These are phyloP conservation scores for Cryptosporidium sp. DNA, from an alignment of 169 alveolate genomes.

Conservation along the genomic window DNA sequence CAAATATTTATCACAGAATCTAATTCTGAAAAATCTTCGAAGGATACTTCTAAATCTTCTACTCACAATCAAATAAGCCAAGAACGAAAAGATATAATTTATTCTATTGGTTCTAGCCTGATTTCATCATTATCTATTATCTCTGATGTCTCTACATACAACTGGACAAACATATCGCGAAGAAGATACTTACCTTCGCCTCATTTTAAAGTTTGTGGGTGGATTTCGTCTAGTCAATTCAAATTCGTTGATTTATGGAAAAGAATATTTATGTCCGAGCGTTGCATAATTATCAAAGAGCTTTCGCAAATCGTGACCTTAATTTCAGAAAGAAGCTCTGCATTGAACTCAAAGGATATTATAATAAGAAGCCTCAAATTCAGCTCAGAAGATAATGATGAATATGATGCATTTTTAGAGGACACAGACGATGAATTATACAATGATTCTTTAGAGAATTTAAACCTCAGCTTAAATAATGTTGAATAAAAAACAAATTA, in stretches of 20 bases:
- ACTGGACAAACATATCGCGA: conserved; percentile 67
- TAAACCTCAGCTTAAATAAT: not conserved
- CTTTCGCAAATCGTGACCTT: conserved; percentile 53
- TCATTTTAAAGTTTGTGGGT: conserved; percentile 60
- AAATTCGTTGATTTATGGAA: conserved; percentile 60
- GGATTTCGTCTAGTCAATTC: conserved; percentile 63
- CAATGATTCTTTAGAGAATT: not conserved
- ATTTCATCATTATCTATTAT: conserved; percentile 41
- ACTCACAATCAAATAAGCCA: not conserved
- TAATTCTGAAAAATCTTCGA: not conserved
- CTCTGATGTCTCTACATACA: conserved; percentile 58
- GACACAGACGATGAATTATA: conserved; percentile 38
- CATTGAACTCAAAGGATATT: conserved; percentile 35
- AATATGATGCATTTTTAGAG: not conserved
- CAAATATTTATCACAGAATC: conserved; percentile 54
- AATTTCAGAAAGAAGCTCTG: conserved; percentile 66
- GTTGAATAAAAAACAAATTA: not conserved
- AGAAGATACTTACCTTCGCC: conserved; percentile 72
- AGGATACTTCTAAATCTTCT: not conserved
- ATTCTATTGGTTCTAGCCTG: conserved; percentile 32
- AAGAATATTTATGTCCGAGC: conserved; percentile 30
- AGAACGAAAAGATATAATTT: conserved; percentile 26
- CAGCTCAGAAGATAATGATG: not conserved
- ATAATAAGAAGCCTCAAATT: not conserved
- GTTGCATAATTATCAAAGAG: conserved; percentile 54